Evolutionary conservation across 495 filamentous ascomycete genomes (phyloP), one percentile per base, ranked within the genome.

Genomic region (Penicillium bovifimosum): DNA sequence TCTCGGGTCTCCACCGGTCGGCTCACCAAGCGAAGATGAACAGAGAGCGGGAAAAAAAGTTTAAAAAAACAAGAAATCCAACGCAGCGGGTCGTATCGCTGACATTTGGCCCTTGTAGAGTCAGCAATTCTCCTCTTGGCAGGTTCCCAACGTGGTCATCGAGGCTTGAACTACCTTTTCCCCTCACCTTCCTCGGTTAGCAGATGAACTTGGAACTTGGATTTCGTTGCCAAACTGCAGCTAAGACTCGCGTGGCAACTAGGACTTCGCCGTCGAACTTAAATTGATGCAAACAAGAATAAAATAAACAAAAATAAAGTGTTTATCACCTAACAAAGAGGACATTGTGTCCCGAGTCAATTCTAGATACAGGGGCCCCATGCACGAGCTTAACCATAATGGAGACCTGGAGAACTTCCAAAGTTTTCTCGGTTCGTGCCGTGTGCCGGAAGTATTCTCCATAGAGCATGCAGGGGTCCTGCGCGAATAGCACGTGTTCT

Each of bases 171-270:
- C 20, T 24, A 24, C 16, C 24, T 41, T 18, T 50, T 50, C 48
- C 48, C 48, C 48, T 38, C 47, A 45, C 42, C 14, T 17, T 17
- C 38, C 48, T 50, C 48, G 48, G 39, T 34, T 42, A 50, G 34
- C 39, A 9, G 14, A n/a, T 9, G 9, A 17, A 5, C 27, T 44
- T 33, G 42, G 29, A 28, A 33, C 17, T 45, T 10, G 41, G 29
- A 1, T 17, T n/a, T 28, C 28, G 42, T 33, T 6, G n/a, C 18
- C 39, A 36, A 24, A 34, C 32, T 34, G n/a, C 34, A 8, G 16
- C 39, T 27, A n/a, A 26, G 6, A 41, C 40, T 28, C 8, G 8
- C 38, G 9, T 40, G 38, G 10, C 27, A 32, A 17, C 3, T 27
- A 24, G 28, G 18, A 11, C 18, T 36, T 26, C 9, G 2, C 31